Evolutionary conservation across 441 rosid species (phyloP), one percentile per base, ranked within the genome.

Genomic region (Raphanus hybrid): DNA sequence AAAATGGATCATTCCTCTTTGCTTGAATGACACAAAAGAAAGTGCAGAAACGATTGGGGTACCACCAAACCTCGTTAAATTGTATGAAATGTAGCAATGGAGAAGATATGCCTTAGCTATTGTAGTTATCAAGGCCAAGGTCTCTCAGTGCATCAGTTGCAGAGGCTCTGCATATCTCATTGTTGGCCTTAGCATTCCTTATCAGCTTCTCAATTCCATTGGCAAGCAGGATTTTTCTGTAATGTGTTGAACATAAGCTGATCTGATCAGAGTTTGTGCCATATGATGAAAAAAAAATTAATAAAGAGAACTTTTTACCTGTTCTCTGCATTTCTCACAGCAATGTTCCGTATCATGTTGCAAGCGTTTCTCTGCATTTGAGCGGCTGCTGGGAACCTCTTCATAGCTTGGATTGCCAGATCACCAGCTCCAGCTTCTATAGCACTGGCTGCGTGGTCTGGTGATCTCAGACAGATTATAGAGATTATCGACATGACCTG

Each of bases 381-480:
- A 32, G 70, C 90, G n/a, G 90, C 86, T 72, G 75, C 68, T 63
- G 97, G 96, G 75, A 93, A 92, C 73, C 81, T 87, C 82, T 86
- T 84, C 99, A 95, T 95, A 80, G 94, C 91, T 82, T 93, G 95
- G 39, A 90, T 75, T 6, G 96, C 95, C 64, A 90, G 83, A 69
- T 95, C 98, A 70, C 98, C 99, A 12, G 97, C 97, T 78, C 99
- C 99, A 3, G 97, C 94, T 85, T 91, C 98, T 68, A 92, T 82
- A 32, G 99, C 98, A 58, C 87, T 78, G 66, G 92, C 85, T 74
- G 97, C 97, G 71, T 89, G 92, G 18, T 90, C 94, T 3, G 98
- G 93, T 69, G 94, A 89, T 84, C 99, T 90, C 84, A 95, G 81
- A 82, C 89, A 95, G 78, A 95, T 88, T 52, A 90, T 87, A 41